phyloP scores from a whole-genome alignment of 768 basidiomycete genomes.

The Boletus reticuloceps region DNA sequence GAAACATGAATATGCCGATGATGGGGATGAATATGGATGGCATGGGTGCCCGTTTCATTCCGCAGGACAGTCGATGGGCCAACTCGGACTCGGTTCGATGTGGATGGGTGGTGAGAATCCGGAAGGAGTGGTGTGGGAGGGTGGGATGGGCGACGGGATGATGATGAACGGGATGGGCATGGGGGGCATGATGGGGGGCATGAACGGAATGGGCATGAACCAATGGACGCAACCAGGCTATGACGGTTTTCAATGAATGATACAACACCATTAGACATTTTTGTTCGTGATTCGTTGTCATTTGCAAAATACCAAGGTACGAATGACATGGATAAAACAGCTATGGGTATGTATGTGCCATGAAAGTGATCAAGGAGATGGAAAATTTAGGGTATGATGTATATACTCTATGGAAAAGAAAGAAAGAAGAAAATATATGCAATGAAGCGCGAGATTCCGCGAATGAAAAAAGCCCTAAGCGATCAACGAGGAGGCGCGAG shows the following conservation, averaged over 20 bases:
- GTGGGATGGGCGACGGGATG: constrained; percentile 42
- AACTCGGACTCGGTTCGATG: constrained; percentile 24
- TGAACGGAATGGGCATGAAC: constrained; percentile 7
- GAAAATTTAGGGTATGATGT: constrained; percentile 31
- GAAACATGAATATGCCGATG: constrained; percentile 37
- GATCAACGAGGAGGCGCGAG: constrained; percentile 12
- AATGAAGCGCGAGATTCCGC: not conserved
- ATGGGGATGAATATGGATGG: constrained; percentile 43
- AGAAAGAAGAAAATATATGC: constrained; percentile 5
- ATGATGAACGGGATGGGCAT: constrained; percentile 41
- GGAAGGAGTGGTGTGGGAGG: constrained; percentile 37
- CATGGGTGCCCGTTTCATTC: constrained; percentile 28
- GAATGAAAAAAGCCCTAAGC: constrained; percentile 1
- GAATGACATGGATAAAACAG: constrained; percentile 6
- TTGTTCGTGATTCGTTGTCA: not conserved
- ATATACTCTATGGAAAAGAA: constrained; percentile 45
- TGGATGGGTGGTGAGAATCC: constrained; percentile 36
- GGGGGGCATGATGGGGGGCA: not conserved
- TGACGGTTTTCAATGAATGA: constrained; percentile 29
- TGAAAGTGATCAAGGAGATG: constrained; percentile 23
- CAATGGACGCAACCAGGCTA: constrained; percentile 37
- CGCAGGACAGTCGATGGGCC: constrained; percentile 21
- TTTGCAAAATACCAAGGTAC: constrained; percentile 5
- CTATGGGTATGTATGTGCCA: constrained; percentile 25
- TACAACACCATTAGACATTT: not conserved